phyloP scores from a whole-genome alignment of 2,329 filamentous ascomycete species.

The Pseudocercospora fuligena region DNA sequence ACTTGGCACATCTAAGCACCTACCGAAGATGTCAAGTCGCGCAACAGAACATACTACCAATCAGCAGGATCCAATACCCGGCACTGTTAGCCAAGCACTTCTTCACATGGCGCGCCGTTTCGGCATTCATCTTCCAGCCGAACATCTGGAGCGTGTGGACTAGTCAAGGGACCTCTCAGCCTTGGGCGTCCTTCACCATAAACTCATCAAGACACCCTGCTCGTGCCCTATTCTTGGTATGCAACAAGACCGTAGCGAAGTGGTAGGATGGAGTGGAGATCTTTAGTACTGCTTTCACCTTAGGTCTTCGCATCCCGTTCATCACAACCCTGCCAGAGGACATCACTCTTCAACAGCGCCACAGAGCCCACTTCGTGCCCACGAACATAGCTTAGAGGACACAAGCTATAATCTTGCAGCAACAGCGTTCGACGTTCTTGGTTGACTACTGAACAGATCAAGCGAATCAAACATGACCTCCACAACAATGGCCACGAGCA shows the following conservation, averaged over 20 bases:
- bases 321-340: no score
- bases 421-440: neutral
- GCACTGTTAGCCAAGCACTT: neutral
- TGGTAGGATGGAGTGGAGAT: neutral
- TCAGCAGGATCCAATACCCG: neutral
- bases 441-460: no score
- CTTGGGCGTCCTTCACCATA: neutral
- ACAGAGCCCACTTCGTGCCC: neutral
- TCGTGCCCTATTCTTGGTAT: neutral
- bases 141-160: neutral
- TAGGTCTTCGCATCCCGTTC: no score
- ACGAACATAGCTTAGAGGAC: neutral
- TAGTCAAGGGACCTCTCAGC: neutral
- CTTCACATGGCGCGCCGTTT: neutral
- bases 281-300: neutral
- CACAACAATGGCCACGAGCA: neutral
- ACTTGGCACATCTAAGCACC: no score
- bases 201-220: neutral
- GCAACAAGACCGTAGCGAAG: neutral
- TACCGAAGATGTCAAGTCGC: no score
- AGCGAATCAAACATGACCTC: neutral
- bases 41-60: neutral
- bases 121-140: neutral
- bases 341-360: neutral
- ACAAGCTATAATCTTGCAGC: neutral